Evolutionary conservation across 495 filamentous ascomycete species (phyloP), one percentile per base, ranked within the genome.

Genomic region (Daldinia caldariorum): DNA sequence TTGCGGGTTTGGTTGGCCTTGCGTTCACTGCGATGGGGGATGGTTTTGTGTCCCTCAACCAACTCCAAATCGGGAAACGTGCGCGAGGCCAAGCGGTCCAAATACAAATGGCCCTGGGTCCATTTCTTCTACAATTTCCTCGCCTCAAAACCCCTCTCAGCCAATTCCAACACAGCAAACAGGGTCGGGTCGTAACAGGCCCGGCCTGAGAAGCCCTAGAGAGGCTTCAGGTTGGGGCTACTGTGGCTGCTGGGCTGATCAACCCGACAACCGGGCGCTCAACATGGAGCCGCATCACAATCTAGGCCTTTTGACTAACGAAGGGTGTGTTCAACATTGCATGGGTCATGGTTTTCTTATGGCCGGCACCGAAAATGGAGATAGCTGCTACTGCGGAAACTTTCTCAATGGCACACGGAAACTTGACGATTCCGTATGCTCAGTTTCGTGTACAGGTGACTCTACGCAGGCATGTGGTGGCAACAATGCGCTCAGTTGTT

Each of bases 351-450:
- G 84, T 61, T 89, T 78, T 72, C 75, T 57, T 67, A 85, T 86
- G 73, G 86, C 86, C 55, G 90, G 90, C 43, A 83, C 89, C 18
- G 88, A 93, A 77, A 90, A 89, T 61, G 86, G 83, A 59, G 83
- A 82, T 50, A 83, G 89, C 73, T 91, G 89, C 78, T 90, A 86
- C 76, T 91, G 89, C 75, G 88, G 86, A 37, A 86, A 87, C 69
- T 64, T 64, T 18, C 70, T 86, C 34, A 74, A 65, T 10, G 73
- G 70, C 35, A 76, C 74, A 32, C 74, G 77, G 66, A 74, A 78
- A 63, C 57, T 84, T n/a, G 80, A 76, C 47, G 84, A 84, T 6
- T 71, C 54, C 4, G 59, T 66, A 54, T 87, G 85, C 77, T 70
- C 59, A 58, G 81, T 79, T 70, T 63, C 74, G 1, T 87, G 85